Percentiles rank a stretch among this genome's conserved stretches.
Evolutionary conservation across 805 yeast genomes (phyloP).

Genomic region (Starmera dryadoides): DNA sequence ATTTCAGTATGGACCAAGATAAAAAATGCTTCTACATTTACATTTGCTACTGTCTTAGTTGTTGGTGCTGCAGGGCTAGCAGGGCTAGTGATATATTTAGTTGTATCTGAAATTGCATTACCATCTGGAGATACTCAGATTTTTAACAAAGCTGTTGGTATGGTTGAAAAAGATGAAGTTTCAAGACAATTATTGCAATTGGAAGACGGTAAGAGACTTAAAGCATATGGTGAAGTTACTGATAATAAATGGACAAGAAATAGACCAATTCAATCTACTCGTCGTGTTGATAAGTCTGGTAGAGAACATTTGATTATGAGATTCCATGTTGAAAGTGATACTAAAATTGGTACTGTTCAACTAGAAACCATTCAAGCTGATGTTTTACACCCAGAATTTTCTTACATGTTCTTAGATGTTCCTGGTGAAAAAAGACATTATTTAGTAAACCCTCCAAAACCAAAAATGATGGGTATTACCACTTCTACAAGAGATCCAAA

Average conservation of each 20-base stretch:
- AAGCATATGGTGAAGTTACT: constrained; percentile 74
- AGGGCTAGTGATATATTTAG: constrained; percentile 60
- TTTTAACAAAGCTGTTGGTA: constrained; percentile 76
- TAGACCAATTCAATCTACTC: constrained; percentile 69
- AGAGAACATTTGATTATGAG: constrained; percentile 77
- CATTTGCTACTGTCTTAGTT: constrained; percentile 54
- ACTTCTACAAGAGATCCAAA: constrained; percentile 28
- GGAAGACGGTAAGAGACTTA: constrained; percentile 48
- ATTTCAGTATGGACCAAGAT: constrained; percentile 38
- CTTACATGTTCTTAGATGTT: constrained; percentile 69
- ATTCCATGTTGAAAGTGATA: constrained; percentile 74
- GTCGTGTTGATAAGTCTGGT: constrained; percentile 66
- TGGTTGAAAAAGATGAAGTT: constrained; percentile 60
- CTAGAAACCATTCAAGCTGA: constrained; percentile 71
- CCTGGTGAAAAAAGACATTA: constrained; percentile 64
- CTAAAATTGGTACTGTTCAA: constrained; percentile 60
- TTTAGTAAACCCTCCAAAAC: constrained; percentile 55
- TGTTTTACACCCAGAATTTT: constrained; percentile 58
- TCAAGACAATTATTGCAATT: constrained; percentile 49
- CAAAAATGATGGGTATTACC: constrained; percentile 31
- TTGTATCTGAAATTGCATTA: constrained; percentile 71
- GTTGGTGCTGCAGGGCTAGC: constrained; percentile 66
- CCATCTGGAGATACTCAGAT: constrained; percentile 91
- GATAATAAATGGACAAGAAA: constrained; percentile 81
- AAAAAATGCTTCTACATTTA: constrained; percentile 52